A percentile compares a stretch with the other conserved stretches of the same genome.
These are phyloP conservation scores for Ustilago cynodontis DNA, from an alignment of 1,284 basidiomycete genomes.

Conservation along the genomic window DNA sequence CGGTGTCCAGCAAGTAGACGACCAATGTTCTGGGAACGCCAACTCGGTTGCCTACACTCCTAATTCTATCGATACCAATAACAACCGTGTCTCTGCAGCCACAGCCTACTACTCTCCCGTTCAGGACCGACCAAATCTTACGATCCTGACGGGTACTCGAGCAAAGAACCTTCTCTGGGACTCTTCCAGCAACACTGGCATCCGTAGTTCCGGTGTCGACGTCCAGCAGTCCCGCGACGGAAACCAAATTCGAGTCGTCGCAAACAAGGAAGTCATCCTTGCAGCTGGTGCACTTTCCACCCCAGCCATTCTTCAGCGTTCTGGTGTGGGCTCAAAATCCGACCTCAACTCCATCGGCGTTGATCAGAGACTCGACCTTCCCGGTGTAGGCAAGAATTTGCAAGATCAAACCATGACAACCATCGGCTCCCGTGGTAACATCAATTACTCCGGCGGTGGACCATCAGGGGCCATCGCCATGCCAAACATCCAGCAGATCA, in stretches of 20 bases:
- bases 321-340: conserved; percentile 70
- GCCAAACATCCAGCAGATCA: conserved; percentile 44
- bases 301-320: conserved; percentile 71
- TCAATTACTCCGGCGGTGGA: conserved; percentile 52
- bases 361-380: conserved; percentile 63
- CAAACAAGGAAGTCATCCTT: conserved; percentile 71
- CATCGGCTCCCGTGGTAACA: conserved; percentile 48
- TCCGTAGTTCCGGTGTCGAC: conserved; percentile 29
- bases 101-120: conserved; percentile 72
- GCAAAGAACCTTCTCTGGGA: conserved; percentile 66
- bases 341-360: conserved; percentile 69
- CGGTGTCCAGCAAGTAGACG: conserved; percentile 73
- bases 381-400: conserved; percentile 70
- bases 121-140: conserved; percentile 75
- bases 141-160: conserved; percentile 72
- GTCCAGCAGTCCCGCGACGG: conserved; percentile 20
- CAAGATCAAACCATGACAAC: conserved; percentile 71
- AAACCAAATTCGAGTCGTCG: conserved; percentile 58
- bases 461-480: conserved; percentile 60
- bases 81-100: conserved; percentile 69
- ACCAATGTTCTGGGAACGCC: conserved; percentile 75
- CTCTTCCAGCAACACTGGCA: conserved; percentile 18
- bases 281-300: conserved; percentile 72
- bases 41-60: conserved; percentile 76
- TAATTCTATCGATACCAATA: conserved; percentile 50